Evolutionary conservation across 192 early-diverging fungal genomes (phyloP), one percentile per base, ranked within the genome.

Genomic region (Entomortierella parvispora): DNA sequence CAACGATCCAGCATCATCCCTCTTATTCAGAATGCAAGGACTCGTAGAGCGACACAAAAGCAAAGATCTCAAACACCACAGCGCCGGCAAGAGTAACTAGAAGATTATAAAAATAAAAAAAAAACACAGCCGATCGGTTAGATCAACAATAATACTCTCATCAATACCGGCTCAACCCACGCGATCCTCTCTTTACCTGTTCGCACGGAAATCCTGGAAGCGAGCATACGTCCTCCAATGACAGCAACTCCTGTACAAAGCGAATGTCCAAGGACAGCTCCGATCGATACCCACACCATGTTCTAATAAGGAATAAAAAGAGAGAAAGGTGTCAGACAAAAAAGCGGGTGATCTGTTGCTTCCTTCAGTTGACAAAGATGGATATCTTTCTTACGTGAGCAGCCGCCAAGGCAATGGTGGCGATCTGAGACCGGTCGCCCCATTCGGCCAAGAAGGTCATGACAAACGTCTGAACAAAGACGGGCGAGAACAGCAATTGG

Each of bases 401-500:
- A 20, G 95, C 96, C 46, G 95, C 96, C 58, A 99, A 82, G 34
- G 95, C 97, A 74, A 99, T 95, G 2, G 97, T 98, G 2, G 95
- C 92, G 62, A 98, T 93, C 82, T 99, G 97, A 60, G 94, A 96
- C 26, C 96, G 88, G 80, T 99, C 96, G 15, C 96, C 96, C 96
- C 96, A 99, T 75, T 99, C 98, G 44, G 94, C 98, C 62, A 99
- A 63, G 67, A 99, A 99, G 42, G 96, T 98, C 69, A 99, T 75
- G 33, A 96, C 88, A 86, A 99, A 99, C 0, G 93, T 95, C 83
- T 99, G 93, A 25, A 98, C 89, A 88, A 96, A 99, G 29, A 95
- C 82, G 0, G 98, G 96, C 25, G 96, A 96, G 58, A 97, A 87
- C 34, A 97, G 70, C 37, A 90, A 82, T 17, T 93, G 89, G 69